A percentile compares a stretch with the other conserved stretches of the same genome.
Evolutionary conservation across 164 flowering plant genomes (phyloP).

Genomic region (Kingdonia uniflora): DNA sequence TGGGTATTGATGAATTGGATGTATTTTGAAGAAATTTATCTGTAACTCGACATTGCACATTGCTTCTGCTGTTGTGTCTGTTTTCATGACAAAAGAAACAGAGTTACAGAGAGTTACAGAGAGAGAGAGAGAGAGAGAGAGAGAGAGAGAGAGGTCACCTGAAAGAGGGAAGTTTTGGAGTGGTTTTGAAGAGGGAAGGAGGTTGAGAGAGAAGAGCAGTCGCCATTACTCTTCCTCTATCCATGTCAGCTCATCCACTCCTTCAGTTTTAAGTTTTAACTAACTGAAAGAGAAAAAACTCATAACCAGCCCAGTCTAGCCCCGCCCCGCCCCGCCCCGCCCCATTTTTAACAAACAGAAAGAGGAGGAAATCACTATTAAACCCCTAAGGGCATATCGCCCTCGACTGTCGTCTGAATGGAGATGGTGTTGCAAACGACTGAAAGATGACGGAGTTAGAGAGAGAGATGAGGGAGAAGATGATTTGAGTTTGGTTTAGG

Average conservation of each 20-base stretch:
- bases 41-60: conserved; percentile 6
- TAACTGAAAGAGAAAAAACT: too few species aligned
- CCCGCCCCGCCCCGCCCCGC: too few species aligned
- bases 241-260: conserved; percentile 17
- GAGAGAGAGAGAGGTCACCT: not conserved
- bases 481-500: too few species aligned
- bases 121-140: conserved; percentile 2
- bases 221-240: conserved; percentile 10
- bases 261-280: conserved; percentile 5
- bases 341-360: too few species aligned
- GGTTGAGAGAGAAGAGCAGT: conserved; percentile 28
- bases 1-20: conserved; percentile 19
- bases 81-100: not conserved
- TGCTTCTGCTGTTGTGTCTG: conserved; percentile 16
- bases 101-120: not conserved
- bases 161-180: conserved; percentile 7
- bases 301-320: too few species aligned
- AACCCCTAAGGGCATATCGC: too few species aligned
- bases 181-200: conserved; percentile 14
- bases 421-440: too few species aligned
- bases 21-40: conserved; percentile 9
- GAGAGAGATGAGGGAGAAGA: too few species aligned
- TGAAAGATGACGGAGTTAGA: too few species aligned
- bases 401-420: too few species aligned
- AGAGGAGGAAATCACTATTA: too few species aligned